Conservation (phyloP, 2,329 filamentous ascomycete genomes). For the Teratosphaeria pseudoeucalypti region DNA sequence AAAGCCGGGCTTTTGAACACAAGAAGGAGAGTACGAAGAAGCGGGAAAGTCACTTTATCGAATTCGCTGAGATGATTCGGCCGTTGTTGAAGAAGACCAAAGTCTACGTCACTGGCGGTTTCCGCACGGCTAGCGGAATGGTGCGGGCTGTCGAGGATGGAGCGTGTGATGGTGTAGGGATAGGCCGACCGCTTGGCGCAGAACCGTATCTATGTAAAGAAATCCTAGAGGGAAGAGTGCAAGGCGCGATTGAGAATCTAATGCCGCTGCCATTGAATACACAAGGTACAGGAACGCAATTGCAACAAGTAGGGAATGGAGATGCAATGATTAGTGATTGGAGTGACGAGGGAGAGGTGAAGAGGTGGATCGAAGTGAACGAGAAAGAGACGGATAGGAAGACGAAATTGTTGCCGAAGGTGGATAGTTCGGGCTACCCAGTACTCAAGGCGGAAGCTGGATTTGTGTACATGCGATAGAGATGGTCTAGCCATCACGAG, state of each 20-base stretch:
- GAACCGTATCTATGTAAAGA: conserved; percentile 23
- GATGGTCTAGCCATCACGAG: neutral
- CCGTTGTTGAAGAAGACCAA: conserved; percentile 22
- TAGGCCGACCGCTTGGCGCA: conserved; percentile 20
- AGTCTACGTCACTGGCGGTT: conserved; percentile 24
- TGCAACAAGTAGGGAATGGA: conserved; percentile 21
- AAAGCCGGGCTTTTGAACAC: conserved; percentile 20
- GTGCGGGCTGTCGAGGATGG: conserved; percentile 12
- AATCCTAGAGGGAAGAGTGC: conserved; percentile 17
- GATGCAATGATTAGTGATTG: conserved; percentile 21
- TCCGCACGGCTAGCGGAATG: conserved; percentile 21
- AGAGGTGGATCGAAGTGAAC: conserved; percentile 19
- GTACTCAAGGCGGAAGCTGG: conserved; percentile 14
- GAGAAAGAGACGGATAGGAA: conserved; percentile 21
- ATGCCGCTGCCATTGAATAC: conserved; percentile 22
- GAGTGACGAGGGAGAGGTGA: conserved; percentile 22
- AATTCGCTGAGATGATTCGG: conserved; percentile 21
- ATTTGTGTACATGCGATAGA: conserved; percentile 16
- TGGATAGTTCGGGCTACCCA: conserved; percentile 21
- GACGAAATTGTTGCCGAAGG: conserved; percentile 16
- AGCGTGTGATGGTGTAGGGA: conserved; percentile 20
- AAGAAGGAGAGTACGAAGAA: conserved; percentile 20
- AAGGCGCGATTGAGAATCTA: conserved; percentile 21
- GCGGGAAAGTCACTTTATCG: conserved; percentile 21
- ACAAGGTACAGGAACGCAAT: conserved; percentile 20